Conservation (phyloP, 208 protist genomes). For the Trichomonas gallinae region DNA sequence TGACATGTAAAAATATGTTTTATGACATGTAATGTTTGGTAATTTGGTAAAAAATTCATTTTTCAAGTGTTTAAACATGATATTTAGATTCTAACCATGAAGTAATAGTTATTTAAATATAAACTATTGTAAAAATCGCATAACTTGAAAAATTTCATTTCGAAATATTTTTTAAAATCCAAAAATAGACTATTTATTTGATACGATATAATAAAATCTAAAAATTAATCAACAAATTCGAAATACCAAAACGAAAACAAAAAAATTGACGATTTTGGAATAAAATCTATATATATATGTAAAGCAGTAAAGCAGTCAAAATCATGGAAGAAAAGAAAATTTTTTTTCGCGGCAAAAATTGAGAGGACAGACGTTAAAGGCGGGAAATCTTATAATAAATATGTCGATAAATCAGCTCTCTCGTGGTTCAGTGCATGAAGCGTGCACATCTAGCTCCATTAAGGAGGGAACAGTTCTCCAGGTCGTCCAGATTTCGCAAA, state of each 20-base stretch:
- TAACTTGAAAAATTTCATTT: too few relatives aligned
- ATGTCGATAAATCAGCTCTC: neutral
- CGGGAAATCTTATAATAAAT: neutral
- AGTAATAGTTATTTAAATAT: too few relatives aligned
- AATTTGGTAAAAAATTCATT: neutral
- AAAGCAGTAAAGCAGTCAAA: neutral
- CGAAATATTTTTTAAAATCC: too few relatives aligned
- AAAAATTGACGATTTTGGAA: too few relatives aligned
- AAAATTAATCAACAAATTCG: too few relatives aligned
- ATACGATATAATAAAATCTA: too few relatives aligned
- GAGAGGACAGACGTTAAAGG: neutral
- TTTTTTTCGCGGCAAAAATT: neutral
- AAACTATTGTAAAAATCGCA: too few relatives aligned
- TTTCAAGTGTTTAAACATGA: neutral
- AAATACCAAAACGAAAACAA: too few relatives aligned
- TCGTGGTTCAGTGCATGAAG: neutral
- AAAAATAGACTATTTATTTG: too few relatives aligned
- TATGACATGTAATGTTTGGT: neutral
- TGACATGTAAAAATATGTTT: neutral
- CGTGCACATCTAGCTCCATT: neutral
- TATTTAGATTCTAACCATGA: too few relatives aligned
- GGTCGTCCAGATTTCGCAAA: neutral
- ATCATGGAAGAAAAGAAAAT: neutral
- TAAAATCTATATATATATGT: too few relatives aligned
- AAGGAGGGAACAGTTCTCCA: neutral